Base-by-base conservation (phyloP, 495 filamentous ascomycete genomes). In the Parmelia sp. region DNA sequence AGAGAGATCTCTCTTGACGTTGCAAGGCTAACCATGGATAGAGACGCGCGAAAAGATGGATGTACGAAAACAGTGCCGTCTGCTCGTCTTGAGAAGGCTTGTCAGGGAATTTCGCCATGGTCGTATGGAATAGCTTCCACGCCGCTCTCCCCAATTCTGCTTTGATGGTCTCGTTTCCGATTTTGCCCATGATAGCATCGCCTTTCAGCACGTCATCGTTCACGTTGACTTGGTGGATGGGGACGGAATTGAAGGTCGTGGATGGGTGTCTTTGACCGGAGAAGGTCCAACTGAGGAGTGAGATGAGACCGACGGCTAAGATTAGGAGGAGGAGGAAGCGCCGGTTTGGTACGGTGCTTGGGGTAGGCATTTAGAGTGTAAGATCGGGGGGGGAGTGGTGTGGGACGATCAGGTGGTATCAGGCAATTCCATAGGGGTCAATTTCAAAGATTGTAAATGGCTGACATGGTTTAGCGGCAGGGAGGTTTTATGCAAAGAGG, bases 41-140 rank as follows among this genome's bases (percentile, higher is more conserved):
- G 10, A 98, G 77, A 45, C 94, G 85, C 35, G 91, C 89, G 69
- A 97, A 97, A 3, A 98, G 83, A 72, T 90, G 85, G 67, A 98
- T 86, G 75, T 88, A 97, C 9, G 88, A 88, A 66, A 86, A 84
- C 45, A 98, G 80, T 4, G 95, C 90, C 47, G 88, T 82, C 63
- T 88, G 87, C 71, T 98, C 92, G 67, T 96, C 91, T 60, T 82
- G 73, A 0, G 88, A 88, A 1, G 94, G 93, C 61, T 88, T 82
- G 68, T 92, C 89, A 47, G 94, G 95, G 76, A 93, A 98, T 61
- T 92, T 87, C 42, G 91, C 88, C 83, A 97, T 91, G 74, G 90
- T 94, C 1, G 95, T 98, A 76, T 98, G 94, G 71, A 98, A 84
- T 68, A 96, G 85, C 71, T 92, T 91, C 92, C 91, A 96, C 27